phyloP scores from a whole-genome alignment of 495 filamentous ascomycete genomes.

The Penicillium steckii region DNA sequence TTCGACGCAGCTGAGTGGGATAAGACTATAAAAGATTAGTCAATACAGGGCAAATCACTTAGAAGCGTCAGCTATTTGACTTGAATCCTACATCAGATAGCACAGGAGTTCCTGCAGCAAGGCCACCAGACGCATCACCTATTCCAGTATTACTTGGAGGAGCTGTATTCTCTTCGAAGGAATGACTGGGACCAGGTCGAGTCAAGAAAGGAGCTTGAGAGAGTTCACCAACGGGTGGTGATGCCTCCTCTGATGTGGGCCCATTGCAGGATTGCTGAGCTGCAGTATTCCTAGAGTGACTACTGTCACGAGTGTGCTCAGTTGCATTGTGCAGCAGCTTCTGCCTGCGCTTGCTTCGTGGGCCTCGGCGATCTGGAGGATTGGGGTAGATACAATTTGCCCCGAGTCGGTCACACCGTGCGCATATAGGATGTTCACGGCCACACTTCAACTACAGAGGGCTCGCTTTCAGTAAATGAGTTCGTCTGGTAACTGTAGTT shows the following conservation, averaged over 20 bases:
- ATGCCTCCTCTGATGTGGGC: too few species aligned
- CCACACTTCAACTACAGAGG: not conserved
- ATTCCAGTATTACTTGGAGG: not conserved
- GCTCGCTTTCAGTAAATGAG: not conserved
- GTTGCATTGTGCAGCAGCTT: not conserved
- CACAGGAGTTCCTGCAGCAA: not conserved
- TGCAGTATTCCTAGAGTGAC: not conserved
- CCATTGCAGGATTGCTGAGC: too few species aligned
- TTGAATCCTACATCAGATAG: not conserved
- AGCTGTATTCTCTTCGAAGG: too few species aligned
- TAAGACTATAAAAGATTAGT: not conserved
- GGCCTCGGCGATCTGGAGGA: slow-evolving; percentile 2
- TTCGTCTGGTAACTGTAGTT: not conserved
- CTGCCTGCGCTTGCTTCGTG: not conserved
- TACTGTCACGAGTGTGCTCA: not conserved
- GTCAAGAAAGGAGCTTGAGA: too few species aligned
- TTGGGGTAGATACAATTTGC: not conserved
- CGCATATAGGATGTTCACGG: slow-evolving; percentile 1
- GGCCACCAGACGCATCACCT: not conserved
- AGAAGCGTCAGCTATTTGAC: not conserved
- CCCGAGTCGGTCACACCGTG: not conserved
- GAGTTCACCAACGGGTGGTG: too few species aligned
- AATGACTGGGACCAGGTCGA: too few species aligned
- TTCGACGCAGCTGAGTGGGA: not conserved
- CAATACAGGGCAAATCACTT: not conserved